phyloP scores from a whole-genome alignment of 164 flowering plant genomes.

The Vitis vinifera region ASM3070453v1 NC_081810.1:6572501-6573000 shows the following conservation, averaged over 20 bases:
- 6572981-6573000: slow-evolving; percentile 9
- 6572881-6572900: slow-evolving; percentile 22
- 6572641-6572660: too few species aligned
- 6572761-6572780: too few species aligned
- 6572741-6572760: too few species aligned
- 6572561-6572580: background rate
- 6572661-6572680: too few species aligned
- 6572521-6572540: too few species aligned
- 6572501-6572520: too few species aligned
- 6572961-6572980: slow-evolving; percentile 7
- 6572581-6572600: too few species aligned
- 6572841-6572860: background rate
- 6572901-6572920: slow-evolving; percentile 14
- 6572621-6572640: too few species aligned
- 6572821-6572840: slow-evolving; percentile 9
- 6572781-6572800: too few species aligned
- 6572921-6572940: slow-evolving; percentile 1
- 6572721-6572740: background rate
- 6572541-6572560: slow-evolving; percentile 2
- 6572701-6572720: background rate
- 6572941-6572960: background rate
- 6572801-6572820: background rate
- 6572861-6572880: slow-evolving; percentile 20
- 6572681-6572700: background rate
- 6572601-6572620: too few species aligned